Conservation (phyloP, 768 basidiomycete genomes). For the Tremella mesenterica region DNA sequence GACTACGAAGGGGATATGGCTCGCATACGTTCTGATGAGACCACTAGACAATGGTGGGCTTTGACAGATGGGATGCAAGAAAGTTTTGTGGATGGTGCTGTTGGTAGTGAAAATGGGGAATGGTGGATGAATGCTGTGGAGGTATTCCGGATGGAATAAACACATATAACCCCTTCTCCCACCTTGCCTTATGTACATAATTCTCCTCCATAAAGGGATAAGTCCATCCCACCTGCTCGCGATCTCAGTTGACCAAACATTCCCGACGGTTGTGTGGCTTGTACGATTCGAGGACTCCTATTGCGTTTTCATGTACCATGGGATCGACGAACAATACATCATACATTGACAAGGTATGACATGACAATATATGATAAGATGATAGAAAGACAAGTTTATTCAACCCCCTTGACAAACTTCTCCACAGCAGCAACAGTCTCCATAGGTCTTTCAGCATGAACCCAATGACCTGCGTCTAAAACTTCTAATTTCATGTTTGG, state of each 20-base stretch:
- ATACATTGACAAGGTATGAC: no score
- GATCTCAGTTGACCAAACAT: no score
- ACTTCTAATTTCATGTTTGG: conserved; percentile 57
- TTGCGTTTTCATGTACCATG: no score
- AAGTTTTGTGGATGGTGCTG: conserved; percentile 61
- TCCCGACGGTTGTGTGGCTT: no score
- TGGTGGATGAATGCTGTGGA: conserved; percentile 63
- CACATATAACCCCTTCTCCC: neutral
- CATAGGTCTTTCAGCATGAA: conserved; percentile 65
- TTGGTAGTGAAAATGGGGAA: conserved; percentile 58
- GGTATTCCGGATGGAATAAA: conserved; percentile 66
- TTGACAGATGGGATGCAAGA: conserved; percentile 67
- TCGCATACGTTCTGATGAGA: conserved; percentile 55
- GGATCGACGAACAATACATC: no score
- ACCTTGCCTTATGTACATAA: neutral
- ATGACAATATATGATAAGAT: no score
- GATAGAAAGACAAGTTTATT: neutral
- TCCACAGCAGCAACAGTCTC: conserved; percentile 47
- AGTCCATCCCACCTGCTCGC: no score
- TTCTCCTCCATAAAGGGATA: no score
- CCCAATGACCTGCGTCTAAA: conserved; percentile 80
- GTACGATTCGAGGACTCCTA: no score
- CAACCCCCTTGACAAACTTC: conserved; percentile 41
- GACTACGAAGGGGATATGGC: conserved; percentile 63
- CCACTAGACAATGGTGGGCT: conserved; percentile 70